Base-by-base conservation (phyloP, 2,329 filamentous ascomycete genomes). In the Aspergillus sp. region DNA sequence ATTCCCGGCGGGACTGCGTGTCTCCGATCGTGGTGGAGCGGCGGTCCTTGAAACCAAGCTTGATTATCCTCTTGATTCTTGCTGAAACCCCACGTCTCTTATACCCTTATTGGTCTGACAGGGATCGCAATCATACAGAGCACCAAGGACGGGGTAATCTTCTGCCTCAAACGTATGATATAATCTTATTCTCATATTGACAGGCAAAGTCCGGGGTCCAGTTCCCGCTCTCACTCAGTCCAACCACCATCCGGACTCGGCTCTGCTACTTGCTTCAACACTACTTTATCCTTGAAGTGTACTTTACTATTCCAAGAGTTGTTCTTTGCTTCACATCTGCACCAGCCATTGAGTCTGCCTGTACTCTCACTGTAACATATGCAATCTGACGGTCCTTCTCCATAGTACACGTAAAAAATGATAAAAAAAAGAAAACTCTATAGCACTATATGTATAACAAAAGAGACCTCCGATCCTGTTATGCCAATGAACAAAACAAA, bases 401-500 rank as follows among this genome's bases (percentile, higher is more conserved):
- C 42, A 44, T 52, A 17, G 43, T 44, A 48, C 44, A 54, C 32
- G 41, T 53, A 18, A 38, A 51, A 42, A 45, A 58, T 41, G 44
- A 47, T 43, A 49, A 53, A 50, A 38, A 47, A 48, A 6, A 5
- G 13, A 56, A 57, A 45, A 64, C 62, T 66, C 64, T 65, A 48
- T 51, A 51, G 56, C 54, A 59, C 54, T 64, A 64, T 63, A 55
- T 63, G 60, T 63, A 63, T 60, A 62, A 48, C 51, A 42, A 59
- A 57, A 61, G 39, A 62, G 53, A 57, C 47, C 45, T 50, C 57
- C 62, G 32, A 54, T 50, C 57, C 62, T 22, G 43, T 55, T 42
- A 64, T 64, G 57, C 57, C 47, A 59, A 58, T 44, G 43, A 58
- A 22, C 32, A 52, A 50, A 48, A 52, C 34, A 51, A 47, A 34